Base-by-base conservation (phyloP, 164 flowering plant genomes). In the Brasenia schreberi region DNA sequence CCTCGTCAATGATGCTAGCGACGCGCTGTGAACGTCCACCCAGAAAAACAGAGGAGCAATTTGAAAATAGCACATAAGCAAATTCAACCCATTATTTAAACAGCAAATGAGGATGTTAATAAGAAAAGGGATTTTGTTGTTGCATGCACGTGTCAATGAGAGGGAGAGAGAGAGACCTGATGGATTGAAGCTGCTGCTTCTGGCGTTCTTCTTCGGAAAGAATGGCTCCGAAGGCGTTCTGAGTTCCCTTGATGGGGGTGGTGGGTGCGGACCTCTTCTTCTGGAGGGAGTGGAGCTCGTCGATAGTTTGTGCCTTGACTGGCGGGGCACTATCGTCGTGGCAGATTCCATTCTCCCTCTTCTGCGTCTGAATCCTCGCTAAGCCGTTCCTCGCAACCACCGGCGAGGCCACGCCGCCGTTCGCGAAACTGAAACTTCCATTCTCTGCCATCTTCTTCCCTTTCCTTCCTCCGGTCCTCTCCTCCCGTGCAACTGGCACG, bases 1-100 rank as follows among this genome's bases (percentile, higher is more conserved):
- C 71, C 99, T 81, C 45, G 96, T 88, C 76, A 91, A 73, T 0
- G 99, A 94, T 10, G 99, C 99, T 83, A 94, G 80, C 0, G 98
- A 90, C 16, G 96, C 96, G 79, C 98, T 92, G 83, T 65, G 61
- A 39, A 44, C 5, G 52, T 6, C 52, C 52, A 6, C 5, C 52
- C 52, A 44, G 10, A 6, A 44, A 44, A 0, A 6, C 5, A 44
- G 52, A 44, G 10, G 10, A 44, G 52, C n/a, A n/a, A n/a, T n/a
- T n/a, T n/a, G n/a, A n/a, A n/a, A n/a, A n/a, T n/a, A n/a, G n/a
- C n/a, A n/a, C n/a, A n/a, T n/a, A n/a, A n/a, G n/a, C n/a, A n/a
- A n/a, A n/a, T n/a, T n/a, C n/a, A n/a, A n/a, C n/a, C n/a, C n/a
- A n/a, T n/a, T n/a, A n/a, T n/a, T n/a, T n/a, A n/a, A n/a, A n/a